Evolutionary conservation across 2,329 filamentous ascomycete species (phyloP).

Genomic region (Fusarium tupiense): DNA sequence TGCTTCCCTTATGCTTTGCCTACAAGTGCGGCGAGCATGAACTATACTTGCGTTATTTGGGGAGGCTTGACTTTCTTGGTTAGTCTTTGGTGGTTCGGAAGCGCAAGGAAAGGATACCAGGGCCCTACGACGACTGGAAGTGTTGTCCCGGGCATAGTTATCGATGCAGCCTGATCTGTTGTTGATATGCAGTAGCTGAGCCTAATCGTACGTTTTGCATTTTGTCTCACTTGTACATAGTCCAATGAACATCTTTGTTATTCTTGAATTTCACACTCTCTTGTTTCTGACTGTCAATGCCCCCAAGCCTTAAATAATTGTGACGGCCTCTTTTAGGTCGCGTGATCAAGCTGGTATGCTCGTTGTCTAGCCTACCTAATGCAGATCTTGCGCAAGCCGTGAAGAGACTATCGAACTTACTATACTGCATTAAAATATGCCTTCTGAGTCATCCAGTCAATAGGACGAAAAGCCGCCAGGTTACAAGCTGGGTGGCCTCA

Average conservation of each 20-base stretch:
- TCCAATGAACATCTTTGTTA: background rate
- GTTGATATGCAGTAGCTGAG: background rate
- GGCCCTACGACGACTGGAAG: slow-evolving; percentile 37
- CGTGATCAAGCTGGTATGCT: background rate
- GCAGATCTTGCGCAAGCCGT: background rate
- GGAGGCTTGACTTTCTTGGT: slow-evolving; percentile 54
- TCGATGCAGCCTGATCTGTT: slow-evolving; percentile 29
- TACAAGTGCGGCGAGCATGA: slow-evolving; percentile 60
- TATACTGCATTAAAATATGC: background rate
- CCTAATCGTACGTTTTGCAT: background rate
- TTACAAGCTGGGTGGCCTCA: slow-evolving; percentile 10
- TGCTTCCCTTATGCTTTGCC: slow-evolving; percentile 65
- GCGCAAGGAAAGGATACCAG: slow-evolving; percentile 41
- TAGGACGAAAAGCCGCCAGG: background rate
- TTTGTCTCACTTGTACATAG: background rate
- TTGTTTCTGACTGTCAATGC: background rate
- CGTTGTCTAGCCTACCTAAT: background rate
- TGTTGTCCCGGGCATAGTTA: slow-evolving; percentile 30
- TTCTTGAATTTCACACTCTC: background rate
- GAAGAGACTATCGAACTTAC: background rate
- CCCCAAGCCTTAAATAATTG: background rate
- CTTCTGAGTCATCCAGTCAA: background rate
- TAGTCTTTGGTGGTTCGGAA: slow-evolving; percentile 54
- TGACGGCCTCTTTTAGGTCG: background rate
- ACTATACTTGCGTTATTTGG: slow-evolving; percentile 59